These are phyloP conservation scores for Claviceps africana DNA, from an alignment of 2,329 filamentous ascomycete species.

Conservation along the genomic window DNA sequence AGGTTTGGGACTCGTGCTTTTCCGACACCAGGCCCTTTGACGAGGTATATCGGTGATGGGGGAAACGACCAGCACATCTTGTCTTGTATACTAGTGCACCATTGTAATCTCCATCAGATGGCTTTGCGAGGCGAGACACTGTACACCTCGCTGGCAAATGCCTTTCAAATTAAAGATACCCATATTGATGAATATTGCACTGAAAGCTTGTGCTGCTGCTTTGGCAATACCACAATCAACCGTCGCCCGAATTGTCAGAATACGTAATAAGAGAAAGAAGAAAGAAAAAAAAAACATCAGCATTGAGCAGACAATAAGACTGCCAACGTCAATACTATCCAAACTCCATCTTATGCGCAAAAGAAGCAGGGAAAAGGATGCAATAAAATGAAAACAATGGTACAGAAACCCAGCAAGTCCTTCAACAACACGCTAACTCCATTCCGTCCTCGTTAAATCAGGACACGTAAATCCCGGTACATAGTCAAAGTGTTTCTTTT, in stretches of 20 bases:
- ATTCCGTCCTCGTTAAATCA: constrained; percentile 1
- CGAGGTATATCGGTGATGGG: constrained; percentile 67
- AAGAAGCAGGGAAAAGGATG: not conserved
- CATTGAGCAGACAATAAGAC: not conserved
- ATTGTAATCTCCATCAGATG: not conserved
- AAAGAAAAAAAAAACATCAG: not conserved
- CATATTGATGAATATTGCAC: not conserved
- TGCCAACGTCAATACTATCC: constrained; percentile 6
- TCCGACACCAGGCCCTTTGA: constrained; percentile 89
- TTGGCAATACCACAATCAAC: not conserved
- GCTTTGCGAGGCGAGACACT: not conserved
- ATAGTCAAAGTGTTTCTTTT: constrained; percentile 7
- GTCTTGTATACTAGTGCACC: constrained; percentile 3
- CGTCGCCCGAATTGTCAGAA: not conserved
- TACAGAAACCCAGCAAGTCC: not conserved
- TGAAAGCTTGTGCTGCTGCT: not conserved
- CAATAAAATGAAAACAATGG: not conserved
- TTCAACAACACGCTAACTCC: constrained; percentile 7
- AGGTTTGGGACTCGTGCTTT: constrained; percentile 98
- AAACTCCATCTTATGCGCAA: constrained; percentile 19
- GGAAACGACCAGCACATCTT: not conserved
- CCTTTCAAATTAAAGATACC: not conserved
- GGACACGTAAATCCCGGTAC: constrained; percentile 2
- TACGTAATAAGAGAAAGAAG: not conserved
- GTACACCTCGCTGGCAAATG: not conserved